Base-by-base conservation (phyloP, 2,329 filamentous ascomycete genomes). In the Clonostachys rosea region DNA sequence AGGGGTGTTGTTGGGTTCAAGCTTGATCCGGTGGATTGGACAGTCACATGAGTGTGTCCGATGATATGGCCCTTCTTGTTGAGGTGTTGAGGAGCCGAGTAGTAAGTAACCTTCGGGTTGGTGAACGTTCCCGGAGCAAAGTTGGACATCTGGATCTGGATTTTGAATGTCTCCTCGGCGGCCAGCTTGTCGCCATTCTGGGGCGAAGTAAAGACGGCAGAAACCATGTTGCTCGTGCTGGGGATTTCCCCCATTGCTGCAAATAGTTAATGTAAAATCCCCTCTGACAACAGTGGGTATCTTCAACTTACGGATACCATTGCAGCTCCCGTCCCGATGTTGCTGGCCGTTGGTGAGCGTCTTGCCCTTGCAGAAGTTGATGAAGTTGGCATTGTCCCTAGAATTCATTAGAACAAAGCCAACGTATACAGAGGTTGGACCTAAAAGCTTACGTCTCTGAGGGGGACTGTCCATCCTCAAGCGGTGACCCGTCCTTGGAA, bases 271-370 rank as follows among this genome's bases (percentile, higher is more conserved):
- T 20, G 18, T 11, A 14, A 20, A n/a, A 17, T 34, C 10, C 24
- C 24, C 3, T 14, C 18, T 39, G 24, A 34, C 40, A 18, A 16
- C 16, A 36, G 34, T 20, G n/a, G n/a, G 10, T 30, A 30, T 10
- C 8, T 30, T 10, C 4, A n/a, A 71, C 76, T 62, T 70, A 78
- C 77, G 66, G 54, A 83, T 74, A 59, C 78, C 78, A 60, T 86
- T 86, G 67, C 83, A 86, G 35, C 82, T 86, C 17, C 83, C 83
- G 5, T 54, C 62, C 49, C 68, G 69, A 45, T 75, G 68, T 60
- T 86, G 82, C 30, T 75, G 63, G 56, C 82, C 83, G 56, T 86
- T 81, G 52, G 82, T 85, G 43, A 82, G 59, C 0, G 68, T 75
- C 59, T 74, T 55, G 42, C 75, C 77, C 5, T 62, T 50, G 58